phyloP scores from a whole-genome alignment of 140 eudicot species.

The Bidens hawaiensis region DNA sequence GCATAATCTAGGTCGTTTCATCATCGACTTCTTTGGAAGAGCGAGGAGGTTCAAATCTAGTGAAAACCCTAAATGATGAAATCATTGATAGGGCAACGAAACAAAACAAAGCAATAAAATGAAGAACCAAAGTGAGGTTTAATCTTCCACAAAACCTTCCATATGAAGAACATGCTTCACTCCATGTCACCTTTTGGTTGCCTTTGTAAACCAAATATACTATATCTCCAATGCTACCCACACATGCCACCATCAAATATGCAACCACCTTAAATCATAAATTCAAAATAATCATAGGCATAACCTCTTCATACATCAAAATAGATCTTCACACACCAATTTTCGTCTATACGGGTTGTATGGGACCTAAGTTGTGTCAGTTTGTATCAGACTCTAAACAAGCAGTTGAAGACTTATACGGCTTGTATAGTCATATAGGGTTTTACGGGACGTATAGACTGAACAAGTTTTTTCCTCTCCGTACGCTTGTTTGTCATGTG shows the following conservation, averaged over 20 bases:
- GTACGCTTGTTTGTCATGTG: no score
- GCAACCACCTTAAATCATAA: constrained; percentile 56
- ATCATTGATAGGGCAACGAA: constrained; percentile 67
- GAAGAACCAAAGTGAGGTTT: constrained; percentile 46
- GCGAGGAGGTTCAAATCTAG: constrained; percentile 62
- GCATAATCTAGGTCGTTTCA: constrained; percentile 24
- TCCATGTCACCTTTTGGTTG: constrained; percentile 73
- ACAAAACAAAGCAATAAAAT: constrained; percentile 54
- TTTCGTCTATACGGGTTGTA: no score
- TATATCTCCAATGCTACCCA: constrained; percentile 59
- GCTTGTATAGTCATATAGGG: no score
- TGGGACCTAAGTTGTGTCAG: no score
- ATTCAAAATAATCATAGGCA: background rate
- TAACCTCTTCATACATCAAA: no score
- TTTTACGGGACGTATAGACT: no score
- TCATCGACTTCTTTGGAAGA: constrained; percentile 38
- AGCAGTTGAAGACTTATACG: no score
- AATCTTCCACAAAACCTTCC: constrained; percentile 74
- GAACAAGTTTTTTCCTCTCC: no score
- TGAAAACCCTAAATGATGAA: constrained; percentile 81
- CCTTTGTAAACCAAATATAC: constrained; percentile 73
- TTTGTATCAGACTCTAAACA: no score
- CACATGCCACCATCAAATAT: constrained; percentile 76
- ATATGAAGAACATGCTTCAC: constrained; percentile 82
- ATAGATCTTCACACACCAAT: no score